Evolutionary conservation across 371 early-diverging fungal genomes (phyloP).

Genomic region (Mucor sp.): DNA sequence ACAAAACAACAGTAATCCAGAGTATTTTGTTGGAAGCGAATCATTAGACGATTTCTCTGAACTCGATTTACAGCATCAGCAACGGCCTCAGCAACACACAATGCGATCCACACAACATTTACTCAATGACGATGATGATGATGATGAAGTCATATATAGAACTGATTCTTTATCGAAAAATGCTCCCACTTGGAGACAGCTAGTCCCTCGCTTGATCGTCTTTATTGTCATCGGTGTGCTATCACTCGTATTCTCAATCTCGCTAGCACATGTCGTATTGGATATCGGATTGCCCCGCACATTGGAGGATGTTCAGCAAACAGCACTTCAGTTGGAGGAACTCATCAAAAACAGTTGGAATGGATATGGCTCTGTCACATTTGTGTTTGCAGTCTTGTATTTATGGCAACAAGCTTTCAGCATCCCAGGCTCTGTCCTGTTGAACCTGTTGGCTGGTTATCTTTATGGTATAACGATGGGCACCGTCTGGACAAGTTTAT

Average conservation of each 20-base stretch:
- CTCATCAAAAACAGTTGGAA: conserved; percentile 34
- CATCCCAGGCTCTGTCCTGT: conserved; percentile 49
- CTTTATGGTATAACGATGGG: conserved; percentile 43
- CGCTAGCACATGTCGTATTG: conserved; percentile 37
- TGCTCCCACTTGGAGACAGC: conserved; percentile 27
- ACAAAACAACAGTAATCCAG: not conserved
- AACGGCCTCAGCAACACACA: not conserved
- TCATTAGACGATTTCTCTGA: conserved; percentile 7
- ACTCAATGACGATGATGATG: conserved; percentile 1
- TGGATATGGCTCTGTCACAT: conserved; percentile 35
- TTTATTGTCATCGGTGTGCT: conserved; percentile 38
- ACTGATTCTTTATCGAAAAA: not conserved
- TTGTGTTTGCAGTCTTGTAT: conserved; percentile 48
- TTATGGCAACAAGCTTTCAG: conserved; percentile 58
- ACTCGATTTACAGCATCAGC: conserved; percentile 4
- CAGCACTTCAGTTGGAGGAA: conserved; percentile 39
- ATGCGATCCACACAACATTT: not conserved
- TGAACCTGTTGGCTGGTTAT: conserved; percentile 48
- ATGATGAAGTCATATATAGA: conserved; percentile 33
- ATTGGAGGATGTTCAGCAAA: conserved; percentile 38
- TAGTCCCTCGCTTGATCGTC: conserved; percentile 32
- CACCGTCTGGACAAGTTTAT: conserved; percentile 42
- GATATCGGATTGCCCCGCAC: conserved; percentile 46
- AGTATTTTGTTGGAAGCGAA: not conserved
- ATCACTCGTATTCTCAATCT: conserved; percentile 38